phyloP scores from a whole-genome alignment of 129 eudicot species.

The Saussurea involucrata region DNA sequence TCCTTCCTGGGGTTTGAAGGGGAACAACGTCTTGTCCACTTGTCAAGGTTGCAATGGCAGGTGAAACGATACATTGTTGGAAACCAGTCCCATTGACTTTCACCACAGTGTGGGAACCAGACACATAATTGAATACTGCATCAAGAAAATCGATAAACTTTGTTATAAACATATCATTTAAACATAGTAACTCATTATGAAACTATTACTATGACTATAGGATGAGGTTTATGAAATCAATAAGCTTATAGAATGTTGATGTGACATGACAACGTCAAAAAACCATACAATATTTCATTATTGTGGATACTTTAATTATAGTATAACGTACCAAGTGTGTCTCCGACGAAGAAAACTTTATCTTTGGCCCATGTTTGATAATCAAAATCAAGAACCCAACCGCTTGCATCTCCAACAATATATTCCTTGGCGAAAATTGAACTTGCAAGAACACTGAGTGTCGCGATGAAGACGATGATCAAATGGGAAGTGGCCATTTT shows the following conservation, averaged over 20 bases:
- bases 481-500: constrained; percentile 19
- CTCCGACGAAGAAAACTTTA: constrained; percentile 35
- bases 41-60: background rate
- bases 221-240: too few species aligned
- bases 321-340: constrained; percentile 27
- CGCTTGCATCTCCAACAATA: constrained; percentile 28
- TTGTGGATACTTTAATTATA: too few species aligned
- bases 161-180: too few species aligned
- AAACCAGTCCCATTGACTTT: constrained; percentile 33
- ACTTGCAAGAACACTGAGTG: constrained; percentile 15
- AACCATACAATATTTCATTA: too few species aligned
- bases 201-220: background rate
- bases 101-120: constrained; percentile 30
- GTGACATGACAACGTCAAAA: too few species aligned
- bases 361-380: constrained; percentile 33
- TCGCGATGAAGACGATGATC: constrained; percentile 14
- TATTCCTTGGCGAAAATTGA: constrained; percentile 19
- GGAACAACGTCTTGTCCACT: constrained; percentile 31
- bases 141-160: background rate
- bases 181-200: background rate
- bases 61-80: constrained; percentile 20
- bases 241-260: too few species aligned
- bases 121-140: constrained; percentile 35
- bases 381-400: constrained; percentile 34
- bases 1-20: constrained; percentile 41